Evolutionary conservation across 768 basidiomycete species (phyloP), one percentile per base, ranked within the genome.

Genomic region (Mycena leptocephala): DNA sequence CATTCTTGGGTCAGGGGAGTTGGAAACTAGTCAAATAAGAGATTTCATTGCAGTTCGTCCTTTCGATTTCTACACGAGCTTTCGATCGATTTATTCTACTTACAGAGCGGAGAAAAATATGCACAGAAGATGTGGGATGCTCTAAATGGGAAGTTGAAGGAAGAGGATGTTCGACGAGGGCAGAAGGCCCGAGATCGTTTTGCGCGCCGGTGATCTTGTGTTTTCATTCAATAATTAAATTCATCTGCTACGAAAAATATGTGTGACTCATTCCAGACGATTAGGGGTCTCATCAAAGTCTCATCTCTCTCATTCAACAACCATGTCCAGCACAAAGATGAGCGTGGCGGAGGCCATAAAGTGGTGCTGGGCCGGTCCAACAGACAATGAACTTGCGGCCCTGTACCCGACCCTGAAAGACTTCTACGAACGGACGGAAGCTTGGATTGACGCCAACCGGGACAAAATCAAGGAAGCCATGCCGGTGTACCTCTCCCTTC

Each of bases 31-130:
- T 3, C 87, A 91, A 61, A 76, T 95, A 18, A 88, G 87, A 72
- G 84, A 85, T 0, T 86, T 95, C 2, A 77, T 95, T 43, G 84
- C 90, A 84, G 96, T 95, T 75, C 9, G 87, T 43, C 3, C 28
- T 56, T 73, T 58, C 30, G 26, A 6, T 28, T 32, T 32, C 14
- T 63, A 11, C n/a, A 28, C 43, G 16, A 46, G 39, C 14, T 30
- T 32, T 55, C n/a, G 39, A 26, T 1, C 20, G 46, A 61, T 39
- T 24, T 30, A 30, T 13, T 16, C 18, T 8, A 37, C 20, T n/a
- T 59, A 0, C 28, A 96, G 95, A 89, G 86, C 28, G 94, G 93
- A 1, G 92, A 94, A 86, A 89, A 86, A 72, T 91, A 95, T 80
- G 94, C 94, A 0, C 85, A 85, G 41, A 89, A 91, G 20, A 80